Percentiles rank a stretch among this genome's conserved stretches.
Conservation (phyloP, 495 filamentous ascomycete genomes). For the Penicillium samsonianum region DNA sequence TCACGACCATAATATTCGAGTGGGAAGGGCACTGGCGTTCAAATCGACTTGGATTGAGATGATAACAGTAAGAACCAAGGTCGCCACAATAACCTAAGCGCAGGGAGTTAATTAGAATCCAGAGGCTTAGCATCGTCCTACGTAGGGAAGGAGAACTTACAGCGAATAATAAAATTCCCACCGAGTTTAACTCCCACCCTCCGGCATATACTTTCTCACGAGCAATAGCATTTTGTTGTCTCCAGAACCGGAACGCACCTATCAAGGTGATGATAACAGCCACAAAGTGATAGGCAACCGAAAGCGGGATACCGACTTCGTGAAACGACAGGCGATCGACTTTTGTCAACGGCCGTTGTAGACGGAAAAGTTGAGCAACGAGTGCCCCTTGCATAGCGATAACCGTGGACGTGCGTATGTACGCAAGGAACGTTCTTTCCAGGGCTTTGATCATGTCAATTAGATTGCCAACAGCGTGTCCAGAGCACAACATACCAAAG, state of each 20-base stretch:
- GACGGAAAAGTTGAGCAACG: conserved; percentile 68
- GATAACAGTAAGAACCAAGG: conserved; percentile 33
- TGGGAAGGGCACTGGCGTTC: conserved; percentile 1
- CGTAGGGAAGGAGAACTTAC: conserved; percentile 53
- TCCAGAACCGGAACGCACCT: conserved; percentile 68
- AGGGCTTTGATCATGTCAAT: conserved; percentile 53
- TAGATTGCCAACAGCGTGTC: too few relatives aligned
- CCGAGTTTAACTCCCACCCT: conserved; percentile 65
- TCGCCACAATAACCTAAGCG: conserved; percentile 29
- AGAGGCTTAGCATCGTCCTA: background rate
- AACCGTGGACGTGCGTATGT: conserved; percentile 70
- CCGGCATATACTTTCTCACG: conserved; percentile 64
- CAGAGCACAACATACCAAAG: conserved; percentile 33
- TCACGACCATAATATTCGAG: conserved; percentile 13
- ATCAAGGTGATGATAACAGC: conserved; percentile 58
- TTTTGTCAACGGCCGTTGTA: conserved; percentile 52
- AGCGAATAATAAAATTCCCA: conserved; percentile 49
- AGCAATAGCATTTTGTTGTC: conserved; percentile 66
- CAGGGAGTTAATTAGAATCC: background rate
- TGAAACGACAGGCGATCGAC: conserved; percentile 55
- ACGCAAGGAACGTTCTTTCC: conserved; percentile 77
- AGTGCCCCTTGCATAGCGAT: conserved; percentile 67
- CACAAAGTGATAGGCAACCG: conserved; percentile 56
- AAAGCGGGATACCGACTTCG: conserved; percentile 64
- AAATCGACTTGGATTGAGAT: conserved; percentile 33